These are phyloP conservation scores for Exophiala sp. DNA, from an alignment of 2,329 filamentous ascomycete genomes.

Conservation along the genomic window DNA sequence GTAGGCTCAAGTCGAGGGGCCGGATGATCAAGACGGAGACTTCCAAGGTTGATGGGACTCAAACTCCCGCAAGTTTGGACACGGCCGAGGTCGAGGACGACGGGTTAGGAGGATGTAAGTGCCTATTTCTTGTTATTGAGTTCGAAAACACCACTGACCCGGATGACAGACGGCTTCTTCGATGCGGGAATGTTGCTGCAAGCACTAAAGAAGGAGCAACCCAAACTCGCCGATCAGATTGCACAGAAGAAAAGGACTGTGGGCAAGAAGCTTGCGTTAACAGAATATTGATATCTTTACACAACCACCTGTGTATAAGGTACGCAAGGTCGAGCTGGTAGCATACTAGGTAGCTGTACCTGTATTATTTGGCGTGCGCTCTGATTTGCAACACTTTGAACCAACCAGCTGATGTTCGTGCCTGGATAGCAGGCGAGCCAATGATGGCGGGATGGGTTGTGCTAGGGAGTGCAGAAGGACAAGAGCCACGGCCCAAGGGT, in stretches of 20 bases:
- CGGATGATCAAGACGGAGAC: slow-evolving; percentile 42
- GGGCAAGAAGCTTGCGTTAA: slow-evolving; percentile 45
- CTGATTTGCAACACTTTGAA: slow-evolving; percentile 11
- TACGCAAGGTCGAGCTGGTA: no score
- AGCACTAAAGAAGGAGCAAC: slow-evolving; percentile 38
- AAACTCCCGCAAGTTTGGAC: slow-evolving; percentile 58
- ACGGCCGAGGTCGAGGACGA: slow-evolving; percentile 72
- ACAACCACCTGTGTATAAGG: slow-evolving; percentile 5
- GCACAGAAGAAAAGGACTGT: slow-evolving; percentile 36
- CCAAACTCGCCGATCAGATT: slow-evolving; percentile 30
- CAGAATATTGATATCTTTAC: slow-evolving; percentile 37
- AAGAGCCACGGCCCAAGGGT: slow-evolving; percentile 6
- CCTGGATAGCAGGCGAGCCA: slow-evolving; percentile 23
- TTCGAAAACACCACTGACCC: slow-evolving; percentile 32
- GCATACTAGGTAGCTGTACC: no score
- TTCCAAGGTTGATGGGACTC: slow-evolving; percentile 44
- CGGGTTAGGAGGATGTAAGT: slow-evolving; percentile 87
- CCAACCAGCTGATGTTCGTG: slow-evolving; percentile 14
- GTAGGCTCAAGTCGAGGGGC: slow-evolving; percentile 62
- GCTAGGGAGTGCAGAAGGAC: neutral
- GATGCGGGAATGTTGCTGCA: slow-evolving; percentile 92
- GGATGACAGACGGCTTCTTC: slow-evolving; percentile 80
- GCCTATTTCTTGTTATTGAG: slow-evolving; percentile 20
- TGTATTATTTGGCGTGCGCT: neutral
- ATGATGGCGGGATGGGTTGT: slow-evolving; percentile 9